Evolutionary conservation across 2,329 filamentous ascomycete species (phyloP).

Genomic region (Monilinia polystroma): DNA sequence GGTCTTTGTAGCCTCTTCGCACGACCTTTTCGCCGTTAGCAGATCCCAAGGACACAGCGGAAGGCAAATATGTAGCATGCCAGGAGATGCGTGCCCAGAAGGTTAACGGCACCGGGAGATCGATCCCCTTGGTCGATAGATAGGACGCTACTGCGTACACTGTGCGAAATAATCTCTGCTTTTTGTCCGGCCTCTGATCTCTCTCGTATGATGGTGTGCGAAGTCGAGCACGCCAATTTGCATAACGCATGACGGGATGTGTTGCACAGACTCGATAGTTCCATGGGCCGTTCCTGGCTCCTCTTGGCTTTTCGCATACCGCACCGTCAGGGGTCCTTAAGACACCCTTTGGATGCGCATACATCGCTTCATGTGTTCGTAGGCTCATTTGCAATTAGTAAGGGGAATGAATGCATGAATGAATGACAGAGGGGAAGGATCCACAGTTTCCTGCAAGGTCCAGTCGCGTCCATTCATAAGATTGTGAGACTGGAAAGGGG

Average conservation of each 20-base stretch:
- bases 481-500: not conserved
- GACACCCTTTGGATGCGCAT: not conserved
- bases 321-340: not conserved
- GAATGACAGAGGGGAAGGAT: not conserved
- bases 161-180: slow-evolving; percentile 9
- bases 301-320: no score
- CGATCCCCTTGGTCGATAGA: no score
- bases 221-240: not conserved
- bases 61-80: not conserved
- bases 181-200: not conserved
- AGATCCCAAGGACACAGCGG: not conserved
- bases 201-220: not conserved
- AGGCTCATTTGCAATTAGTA: not conserved
- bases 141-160: not conserved
- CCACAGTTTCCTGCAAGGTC: not conserved
- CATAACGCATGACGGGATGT: not conserved
- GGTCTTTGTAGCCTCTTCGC: not conserved
- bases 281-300: not conserved
- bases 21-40: not conserved
- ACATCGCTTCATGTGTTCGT: not conserved
- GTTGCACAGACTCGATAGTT: slow-evolving; percentile 5
- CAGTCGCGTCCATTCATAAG: not conserved
- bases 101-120: no score
- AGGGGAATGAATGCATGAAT: not conserved
- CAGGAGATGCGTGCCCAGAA: no score